Evolutionary conservation across 805 yeast genomes (phyloP).

Genomic region (Metschnikowia corniflorae): DNA sequence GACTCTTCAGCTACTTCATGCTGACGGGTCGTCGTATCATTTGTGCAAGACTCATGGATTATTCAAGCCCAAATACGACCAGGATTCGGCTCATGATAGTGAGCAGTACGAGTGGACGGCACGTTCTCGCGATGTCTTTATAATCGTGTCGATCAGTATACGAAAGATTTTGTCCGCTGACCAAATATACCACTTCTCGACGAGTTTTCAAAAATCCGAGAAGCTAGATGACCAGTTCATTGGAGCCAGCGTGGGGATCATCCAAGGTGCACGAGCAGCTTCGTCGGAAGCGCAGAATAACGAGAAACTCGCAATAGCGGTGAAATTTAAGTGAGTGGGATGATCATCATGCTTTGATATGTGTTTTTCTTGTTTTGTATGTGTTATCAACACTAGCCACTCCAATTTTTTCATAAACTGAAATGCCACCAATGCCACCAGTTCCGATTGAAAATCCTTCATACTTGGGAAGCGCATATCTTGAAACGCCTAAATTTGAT

Average conservation of each 20-base stretch:
- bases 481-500: too few species aligned
- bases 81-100: background rate
- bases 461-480: too few species aligned
- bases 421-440: too few species aligned
- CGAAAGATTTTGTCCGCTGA: background rate
- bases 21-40: background rate
- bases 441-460: too few species aligned
- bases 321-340: background rate
- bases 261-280: background rate
- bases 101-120: background rate
- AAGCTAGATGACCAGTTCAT: background rate
- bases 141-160: conserved; percentile 1
- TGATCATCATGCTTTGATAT: too few species aligned
- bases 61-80: background rate
- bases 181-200: background rate
- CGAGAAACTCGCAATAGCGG: background rate
- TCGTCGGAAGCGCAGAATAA: background rate
- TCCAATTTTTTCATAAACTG: too few species aligned
- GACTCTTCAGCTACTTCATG: background rate
- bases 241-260: conserved; percentile 1
- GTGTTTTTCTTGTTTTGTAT: too few species aligned
- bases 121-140: background rate
- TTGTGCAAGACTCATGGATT: background rate
- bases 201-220: background rate
- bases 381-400: too few species aligned